Percentiles rank a stretch among this genome's conserved stretches.
These are phyloP conservation scores for Grigorovia humatica DNA, from an alignment of 805 yeast species.

Conservation along the genomic window DNA sequence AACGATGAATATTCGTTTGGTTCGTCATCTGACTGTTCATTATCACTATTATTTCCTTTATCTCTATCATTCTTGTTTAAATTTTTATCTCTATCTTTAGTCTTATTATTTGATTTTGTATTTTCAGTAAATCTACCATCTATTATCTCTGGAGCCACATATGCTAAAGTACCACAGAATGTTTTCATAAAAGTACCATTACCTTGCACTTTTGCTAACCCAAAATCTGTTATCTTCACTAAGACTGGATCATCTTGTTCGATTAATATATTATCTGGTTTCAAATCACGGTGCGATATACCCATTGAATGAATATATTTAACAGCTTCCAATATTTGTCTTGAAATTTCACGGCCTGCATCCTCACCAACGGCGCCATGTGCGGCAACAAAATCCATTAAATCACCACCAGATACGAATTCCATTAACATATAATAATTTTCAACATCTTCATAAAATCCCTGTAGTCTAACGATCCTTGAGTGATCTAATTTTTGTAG, in stretches of 20 bases:
- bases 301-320: constrained; percentile 82
- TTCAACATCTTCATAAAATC: constrained; percentile 74
- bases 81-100: constrained; percentile 17
- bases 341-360: constrained; percentile 76
- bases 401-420: constrained; percentile 90
- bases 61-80: constrained; percentile 6
- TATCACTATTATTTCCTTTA: not conserved
- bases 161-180: constrained; percentile 94
- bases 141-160: constrained; percentile 90
- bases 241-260: constrained; percentile 84
- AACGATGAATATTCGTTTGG: constrained; percentile 56
- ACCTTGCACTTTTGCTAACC: constrained; percentile 83
- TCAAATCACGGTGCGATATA: constrained; percentile 90
- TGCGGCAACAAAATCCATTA: constrained; percentile 94
- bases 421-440: constrained; percentile 89
- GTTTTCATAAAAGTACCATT: constrained; percentile 84
- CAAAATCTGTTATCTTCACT: constrained; percentile 94
- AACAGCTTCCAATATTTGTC: constrained; percentile 76
- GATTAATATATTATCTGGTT: constrained; percentile 90
- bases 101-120: not conserved
- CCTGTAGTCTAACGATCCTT: constrained; percentile 71
- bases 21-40: constrained; percentile 8
- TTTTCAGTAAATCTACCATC: constrained; percentile 20
- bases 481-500: constrained; percentile 72
- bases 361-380: constrained; percentile 88